These are phyloP conservation scores for Xylaria sp. DNA, from an alignment of 2,329 filamentous ascomycete genomes.

Conservation along the genomic window DNA sequence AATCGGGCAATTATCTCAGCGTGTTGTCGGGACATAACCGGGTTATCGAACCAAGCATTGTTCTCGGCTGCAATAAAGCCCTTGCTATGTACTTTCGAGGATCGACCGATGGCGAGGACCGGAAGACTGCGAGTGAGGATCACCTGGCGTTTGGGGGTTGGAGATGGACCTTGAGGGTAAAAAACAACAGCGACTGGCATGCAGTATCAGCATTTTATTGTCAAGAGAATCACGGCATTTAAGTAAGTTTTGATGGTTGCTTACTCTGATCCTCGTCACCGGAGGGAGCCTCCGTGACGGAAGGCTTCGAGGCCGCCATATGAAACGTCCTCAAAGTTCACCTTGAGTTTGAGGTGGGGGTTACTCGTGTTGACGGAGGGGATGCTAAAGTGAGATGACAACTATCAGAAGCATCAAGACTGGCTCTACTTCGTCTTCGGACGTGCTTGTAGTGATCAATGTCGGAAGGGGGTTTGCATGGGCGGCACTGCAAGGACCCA, in stretches of 20 bases:
- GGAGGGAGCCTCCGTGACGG: slow-evolving; percentile 11
- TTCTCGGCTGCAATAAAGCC: slow-evolving; percentile 52
- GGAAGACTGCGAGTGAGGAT: slow-evolving; percentile 43
- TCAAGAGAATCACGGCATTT: too few relatives aligned
- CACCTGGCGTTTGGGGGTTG: slow-evolving; percentile 45
- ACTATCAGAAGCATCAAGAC: neutral
- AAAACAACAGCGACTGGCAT: slow-evolving; percentile 33
- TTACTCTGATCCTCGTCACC: slow-evolving; percentile 35
- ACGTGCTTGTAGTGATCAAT: neutral
- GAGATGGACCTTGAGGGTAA: slow-evolving; percentile 17
- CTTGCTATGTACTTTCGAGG: slow-evolving; percentile 58
- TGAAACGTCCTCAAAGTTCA: slow-evolving; percentile 1
- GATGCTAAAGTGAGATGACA: neutral
- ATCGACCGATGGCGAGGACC: slow-evolving; percentile 54
- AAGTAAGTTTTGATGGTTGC: too few relatives aligned
- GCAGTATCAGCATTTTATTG: slow-evolving; percentile 33
- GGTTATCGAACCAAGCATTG: slow-evolving; percentile 76
- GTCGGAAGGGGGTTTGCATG: neutral
- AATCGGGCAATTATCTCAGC: slow-evolving; percentile 63
- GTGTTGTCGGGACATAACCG: slow-evolving; percentile 77
- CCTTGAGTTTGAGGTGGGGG: neutral
- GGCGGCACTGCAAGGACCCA: neutral
- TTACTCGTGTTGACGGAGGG: neutral
- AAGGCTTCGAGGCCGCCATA: slow-evolving; percentile 28
- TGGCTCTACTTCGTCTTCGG: neutral